Evolutionary conservation across 2,329 filamentous ascomycete genomes (phyloP), one percentile per base, ranked within the genome.

Genomic region (Dactylonectria estremocensis): DNA sequence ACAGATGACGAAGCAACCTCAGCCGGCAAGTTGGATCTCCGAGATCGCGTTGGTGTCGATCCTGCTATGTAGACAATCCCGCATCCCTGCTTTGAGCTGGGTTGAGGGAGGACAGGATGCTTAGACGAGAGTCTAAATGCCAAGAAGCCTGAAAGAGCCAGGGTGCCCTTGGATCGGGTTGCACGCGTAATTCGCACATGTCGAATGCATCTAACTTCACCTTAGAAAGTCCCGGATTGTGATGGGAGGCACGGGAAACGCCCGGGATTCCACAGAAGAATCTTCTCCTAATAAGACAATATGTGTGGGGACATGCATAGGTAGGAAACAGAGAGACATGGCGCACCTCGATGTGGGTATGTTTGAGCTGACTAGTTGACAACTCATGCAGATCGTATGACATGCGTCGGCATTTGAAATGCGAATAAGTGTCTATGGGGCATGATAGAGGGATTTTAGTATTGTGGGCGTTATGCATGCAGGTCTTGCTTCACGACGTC

Each of bases 21-120:
- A 33, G 18, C 40, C 55, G 53, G 53, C 48, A 64, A 33, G 33
- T 52, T 22, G 24, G 33, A 22, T 48, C 52, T 49, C 61, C 61
- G 53, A 64, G 45, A 52, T 64, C 45, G 45, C n/a, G 45, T 37
- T 24, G 22, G 35, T 55, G 59, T 22, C 22, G 37, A 57, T 57
- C 54, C 35, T 18, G 7, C 24, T 28, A 28, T 28, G 24, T 28
- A 11, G 37, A 57, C 31, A 5, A 40, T 28, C 54, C 46, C 54
- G 16, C 46, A 13, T 57, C 37, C 54, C 50, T 37, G 18, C 14
- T n/a, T n/a, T 43, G 16, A n/a, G 14, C 14, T 37, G 10, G 9
- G 35, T 37, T 3, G 16, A n/a, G 3, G 5, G 40, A n/a, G 14
- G 40, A 8, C 16, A 14, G 40, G 24, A 28, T 28, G 40, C n/a